A percentile compares a stretch with the other conserved stretches of the same genome.
Conservation (phyloP, 176 grass and related monocot genomes). For the Paspalum notatum region DNA sequence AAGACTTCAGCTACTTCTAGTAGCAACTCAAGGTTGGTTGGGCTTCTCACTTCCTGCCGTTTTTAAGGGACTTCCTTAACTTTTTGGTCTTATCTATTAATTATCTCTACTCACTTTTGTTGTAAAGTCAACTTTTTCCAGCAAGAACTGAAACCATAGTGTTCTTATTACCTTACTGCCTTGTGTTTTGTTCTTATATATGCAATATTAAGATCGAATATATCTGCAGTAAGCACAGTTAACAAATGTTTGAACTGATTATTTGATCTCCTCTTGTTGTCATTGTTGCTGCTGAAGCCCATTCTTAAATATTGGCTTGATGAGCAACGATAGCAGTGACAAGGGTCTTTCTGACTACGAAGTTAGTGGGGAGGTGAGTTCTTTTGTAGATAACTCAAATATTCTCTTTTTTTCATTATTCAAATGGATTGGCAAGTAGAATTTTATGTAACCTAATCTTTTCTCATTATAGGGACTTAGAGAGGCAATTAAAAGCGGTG, state of each 20-base stretch:
- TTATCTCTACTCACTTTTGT: conserved; percentile 21
- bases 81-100: conserved; percentile 2
- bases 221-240: not conserved
- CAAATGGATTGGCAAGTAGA: not conserved
- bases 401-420: conserved; percentile 5
- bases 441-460: not conserved
- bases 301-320: conserved; percentile 80
- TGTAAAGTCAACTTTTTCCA: not conserved
- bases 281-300: conserved; percentile 49
- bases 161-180: not conserved
- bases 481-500: conserved; percentile 93
- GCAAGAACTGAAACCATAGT: conserved; percentile 9
- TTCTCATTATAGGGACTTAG: conserved; percentile 75
- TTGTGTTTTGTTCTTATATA: not conserved
- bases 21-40: conserved; percentile 78
- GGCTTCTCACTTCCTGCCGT: conserved; percentile 11
- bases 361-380: conserved; percentile 82
- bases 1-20: conserved; percentile 68
- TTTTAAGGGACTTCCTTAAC: not conserved
- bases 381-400: not conserved
- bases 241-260: not conserved
- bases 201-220: not conserved
- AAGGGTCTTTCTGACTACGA: conserved; percentile 68
- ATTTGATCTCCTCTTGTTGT: not conserved
- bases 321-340: conserved; percentile 60